Evolutionary conservation across 2,329 filamentous ascomycete genomes (phyloP).

Genomic region (Parastagonospora nodorum): DNA sequence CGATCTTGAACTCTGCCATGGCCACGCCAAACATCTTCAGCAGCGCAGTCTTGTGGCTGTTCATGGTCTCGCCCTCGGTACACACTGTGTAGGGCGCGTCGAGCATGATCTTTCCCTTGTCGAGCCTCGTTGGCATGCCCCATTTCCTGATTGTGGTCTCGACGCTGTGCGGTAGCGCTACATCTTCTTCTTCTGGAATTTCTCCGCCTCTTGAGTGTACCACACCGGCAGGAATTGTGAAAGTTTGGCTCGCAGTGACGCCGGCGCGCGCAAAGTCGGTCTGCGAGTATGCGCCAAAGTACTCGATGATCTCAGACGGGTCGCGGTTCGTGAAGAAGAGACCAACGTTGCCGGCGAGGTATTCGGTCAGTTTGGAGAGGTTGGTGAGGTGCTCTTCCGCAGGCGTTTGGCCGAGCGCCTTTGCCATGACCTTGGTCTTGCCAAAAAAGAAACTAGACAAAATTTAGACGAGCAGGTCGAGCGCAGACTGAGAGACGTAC

Average conservation of each 20-base stretch:
- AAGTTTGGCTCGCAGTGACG: slow-evolving; percentile 71
- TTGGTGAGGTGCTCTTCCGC: slow-evolving; percentile 82
- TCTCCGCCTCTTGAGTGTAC: slow-evolving; percentile 81
- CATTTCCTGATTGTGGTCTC: slow-evolving; percentile 90
- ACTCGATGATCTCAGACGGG: slow-evolving; percentile 68
- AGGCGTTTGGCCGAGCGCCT: slow-evolving; percentile 80
- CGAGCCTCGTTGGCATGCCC: slow-evolving; percentile 85
- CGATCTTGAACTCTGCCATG: slow-evolving; percentile 86
- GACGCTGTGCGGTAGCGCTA: slow-evolving; percentile 83
- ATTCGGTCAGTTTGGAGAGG: slow-evolving; percentile 69
- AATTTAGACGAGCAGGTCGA: slow-evolving; percentile 11
- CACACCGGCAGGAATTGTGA: slow-evolving; percentile 81
- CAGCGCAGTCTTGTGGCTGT: slow-evolving; percentile 89
- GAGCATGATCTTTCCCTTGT: slow-evolving; percentile 85
- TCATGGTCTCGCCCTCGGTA: slow-evolving; percentile 80
- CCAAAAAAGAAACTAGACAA: slow-evolving; percentile 85
- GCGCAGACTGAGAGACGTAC: slow-evolving; percentile 55
- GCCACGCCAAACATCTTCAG: slow-evolving; percentile 93
- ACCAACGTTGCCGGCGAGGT: slow-evolving; percentile 82
- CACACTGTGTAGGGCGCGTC: slow-evolving; percentile 77
- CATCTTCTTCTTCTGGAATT: slow-evolving; percentile 78
- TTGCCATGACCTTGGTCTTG: slow-evolving; percentile 99
- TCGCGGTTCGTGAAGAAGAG: slow-evolving; percentile 86
- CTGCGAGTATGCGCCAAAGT: slow-evolving; percentile 74
- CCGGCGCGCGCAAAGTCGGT: slow-evolving; percentile 93